phyloP scores from a whole-genome alignment of 1,284 basidiomycete genomes.

The Melampsora larici-populina region DNA sequence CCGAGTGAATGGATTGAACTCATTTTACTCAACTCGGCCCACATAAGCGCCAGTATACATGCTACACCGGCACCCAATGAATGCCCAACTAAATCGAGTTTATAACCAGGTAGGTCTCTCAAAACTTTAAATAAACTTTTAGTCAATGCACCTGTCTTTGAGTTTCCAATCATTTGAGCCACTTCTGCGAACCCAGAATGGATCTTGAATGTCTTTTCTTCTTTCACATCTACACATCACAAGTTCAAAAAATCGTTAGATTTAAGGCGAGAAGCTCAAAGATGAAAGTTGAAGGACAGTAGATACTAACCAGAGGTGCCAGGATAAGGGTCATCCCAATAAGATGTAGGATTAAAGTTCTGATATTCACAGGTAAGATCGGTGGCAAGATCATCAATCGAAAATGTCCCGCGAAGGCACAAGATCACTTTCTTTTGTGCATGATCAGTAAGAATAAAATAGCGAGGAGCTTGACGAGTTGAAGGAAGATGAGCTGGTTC shows the following conservation, averaged over 20 bases:
- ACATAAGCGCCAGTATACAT: conserved; percentile 72
- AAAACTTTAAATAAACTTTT: background rate
- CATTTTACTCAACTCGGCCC: conserved; percentile 67
- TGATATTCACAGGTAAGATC: conserved; percentile 52
- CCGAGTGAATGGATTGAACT: background rate
- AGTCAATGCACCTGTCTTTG: background rate
- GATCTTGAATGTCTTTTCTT: background rate
- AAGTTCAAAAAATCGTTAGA: background rate
- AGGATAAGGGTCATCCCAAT: conserved; percentile 35
- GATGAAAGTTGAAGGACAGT: conserved; percentile 22
- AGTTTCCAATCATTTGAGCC: conserved; percentile 11
- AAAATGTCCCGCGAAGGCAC: conserved; percentile 58
- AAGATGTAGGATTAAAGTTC: conserved; percentile 30
- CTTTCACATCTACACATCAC: background rate
- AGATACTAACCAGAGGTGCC: background rate
- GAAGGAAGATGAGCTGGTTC: background rate
- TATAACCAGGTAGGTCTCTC: background rate
- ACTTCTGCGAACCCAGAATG: conserved; percentile 26
- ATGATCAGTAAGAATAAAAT: conserved; percentile 75
- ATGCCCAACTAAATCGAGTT: conserved; percentile 63
- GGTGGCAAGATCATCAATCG: conserved; percentile 51
- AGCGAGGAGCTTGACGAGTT: conserved; percentile 59
- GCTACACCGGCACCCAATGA: conserved; percentile 83
- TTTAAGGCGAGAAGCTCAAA: background rate
- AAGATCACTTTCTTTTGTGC: conserved; percentile 67